These are phyloP conservation scores for Podospora conica DNA, from an alignment of 495 filamentous ascomycete genomes.

Conservation along the genomic window DNA sequence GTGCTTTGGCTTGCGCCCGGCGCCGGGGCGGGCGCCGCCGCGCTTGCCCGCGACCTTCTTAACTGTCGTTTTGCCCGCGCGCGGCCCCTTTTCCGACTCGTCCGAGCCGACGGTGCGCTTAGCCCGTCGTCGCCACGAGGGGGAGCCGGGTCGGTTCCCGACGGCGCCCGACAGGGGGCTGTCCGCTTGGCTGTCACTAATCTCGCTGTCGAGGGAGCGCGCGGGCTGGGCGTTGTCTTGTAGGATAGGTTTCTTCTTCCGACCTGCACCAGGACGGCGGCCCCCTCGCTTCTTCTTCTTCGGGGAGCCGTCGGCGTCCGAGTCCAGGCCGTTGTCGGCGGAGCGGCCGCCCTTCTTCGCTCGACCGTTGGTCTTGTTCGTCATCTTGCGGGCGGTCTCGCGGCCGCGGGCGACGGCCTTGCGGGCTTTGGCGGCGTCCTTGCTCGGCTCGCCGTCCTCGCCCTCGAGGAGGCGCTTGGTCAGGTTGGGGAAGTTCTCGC, in stretches of 20 bases:
- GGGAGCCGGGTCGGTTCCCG: background rate
- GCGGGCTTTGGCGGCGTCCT: slow-evolving; percentile 12
- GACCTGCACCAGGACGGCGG: slow-evolving; percentile 24
- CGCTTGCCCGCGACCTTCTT: slow-evolving; percentile 25
- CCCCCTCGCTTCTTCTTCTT: slow-evolving; percentile 27
- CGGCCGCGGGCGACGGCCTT: slow-evolving; percentile 16
- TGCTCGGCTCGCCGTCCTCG: slow-evolving; percentile 32
- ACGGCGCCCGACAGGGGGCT: slow-evolving; percentile 9
- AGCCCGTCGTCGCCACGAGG: background rate
- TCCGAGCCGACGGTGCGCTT: background rate
- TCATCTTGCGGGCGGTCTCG: slow-evolving; percentile 19
- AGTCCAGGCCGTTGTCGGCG: slow-evolving; percentile 15
- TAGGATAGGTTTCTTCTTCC: slow-evolving; percentile 21
- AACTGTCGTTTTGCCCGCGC: background rate
- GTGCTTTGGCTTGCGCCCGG: slow-evolving; percentile 28
- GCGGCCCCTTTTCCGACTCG: background rate
- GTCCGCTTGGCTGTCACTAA: slow-evolving; percentile 18
- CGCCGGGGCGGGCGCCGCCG: slow-evolving; percentile 29
- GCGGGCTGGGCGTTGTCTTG: background rate
- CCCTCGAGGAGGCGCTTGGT: slow-evolving; percentile 45
- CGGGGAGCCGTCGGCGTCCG: slow-evolving; percentile 9
- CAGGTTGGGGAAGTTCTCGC: slow-evolving; percentile 46
- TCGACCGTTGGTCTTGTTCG: slow-evolving; percentile 6
- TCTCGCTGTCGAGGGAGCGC: slow-evolving; percentile 11
- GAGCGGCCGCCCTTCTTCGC: slow-evolving; percentile 1